phyloP scores from a whole-genome alignment of 2,329 filamentous ascomycete species.

The Cladosporium velox region DNA sequence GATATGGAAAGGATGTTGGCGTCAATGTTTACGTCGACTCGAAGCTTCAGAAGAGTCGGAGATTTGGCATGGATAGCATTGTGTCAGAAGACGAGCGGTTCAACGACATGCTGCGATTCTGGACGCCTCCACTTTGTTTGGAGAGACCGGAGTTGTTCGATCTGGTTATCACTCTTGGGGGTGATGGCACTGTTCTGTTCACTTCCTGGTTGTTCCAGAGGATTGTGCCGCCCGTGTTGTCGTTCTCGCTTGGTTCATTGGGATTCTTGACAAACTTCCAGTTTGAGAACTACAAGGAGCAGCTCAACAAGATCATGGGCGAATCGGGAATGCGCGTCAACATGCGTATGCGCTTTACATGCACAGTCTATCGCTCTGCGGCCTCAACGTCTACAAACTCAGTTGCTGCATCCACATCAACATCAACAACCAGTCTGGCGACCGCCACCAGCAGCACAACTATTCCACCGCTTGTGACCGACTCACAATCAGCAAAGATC shows the following conservation, averaged over 20 bases:
- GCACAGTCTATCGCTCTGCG: conserved; percentile 81
- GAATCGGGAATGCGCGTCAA: conserved; percentile 96
- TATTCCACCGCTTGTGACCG: conserved; percentile 25
- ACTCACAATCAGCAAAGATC: conserved; percentile 60
- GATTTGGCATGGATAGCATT: conserved; percentile 77
- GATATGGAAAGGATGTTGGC: conserved; percentile 86
- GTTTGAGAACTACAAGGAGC: conserved; percentile 83
- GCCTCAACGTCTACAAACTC: conserved; percentile 34
- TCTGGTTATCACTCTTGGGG: conserved; percentile 83
- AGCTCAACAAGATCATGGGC: conserved; percentile 87
- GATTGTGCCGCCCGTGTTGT: conserved; percentile 80
- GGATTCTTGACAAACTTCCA: conserved; percentile 89
- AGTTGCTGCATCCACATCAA: conserved; percentile 30
- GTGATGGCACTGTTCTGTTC: conserved; percentile 84
- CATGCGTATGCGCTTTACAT: conserved; percentile 97
- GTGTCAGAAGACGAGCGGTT: conserved; percentile 74
- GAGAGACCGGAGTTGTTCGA: conserved; percentile 92
- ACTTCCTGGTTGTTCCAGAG: conserved; percentile 92
- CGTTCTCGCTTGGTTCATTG: conserved; percentile 79
- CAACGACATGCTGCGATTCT: conserved; percentile 84
- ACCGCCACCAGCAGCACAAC: conserved; percentile 27
- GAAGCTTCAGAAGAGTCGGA: conserved; percentile 83
- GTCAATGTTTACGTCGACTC: conserved; percentile 98
- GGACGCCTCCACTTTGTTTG: conserved; percentile 96
- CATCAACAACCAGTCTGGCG: conserved; percentile 36